Base-by-base conservation (phyloP, 805 yeast genomes). In the Teunomyces panamensis region DNA sequence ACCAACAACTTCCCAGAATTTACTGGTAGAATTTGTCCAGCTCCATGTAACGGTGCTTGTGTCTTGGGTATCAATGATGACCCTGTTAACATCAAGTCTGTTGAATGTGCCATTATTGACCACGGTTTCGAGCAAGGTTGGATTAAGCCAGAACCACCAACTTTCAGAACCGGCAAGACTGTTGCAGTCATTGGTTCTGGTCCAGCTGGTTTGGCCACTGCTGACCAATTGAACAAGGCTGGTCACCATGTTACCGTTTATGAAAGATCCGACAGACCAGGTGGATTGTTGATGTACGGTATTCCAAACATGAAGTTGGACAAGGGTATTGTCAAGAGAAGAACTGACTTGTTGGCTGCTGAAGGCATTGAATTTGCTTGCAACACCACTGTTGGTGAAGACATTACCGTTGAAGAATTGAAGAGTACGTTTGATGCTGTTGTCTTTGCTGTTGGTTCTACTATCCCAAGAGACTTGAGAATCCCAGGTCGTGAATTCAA, bases 1-100 rank as follows among this genome's bases (percentile, higher is more conserved):
- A 94, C 99, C 51, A 92, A 92, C 75, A 92, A 94, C 73, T 92
- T 94, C 87, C 98, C 98, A 17, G 98, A 94, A 73, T 92, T 94
- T 63, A 92, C 98, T 50, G 96, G 97, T 51, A 84, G 97, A 72
- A 92, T 92, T 54, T 92, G 99, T 73, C 99, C 99, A 17, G 98
- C 98, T 51, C 99, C 99, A 54, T 92, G 99, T 75, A 96, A 91
- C 69, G 97, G 97, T 59, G 96, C 98, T 2, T 81, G 82, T 69
- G 92, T 89, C 30, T 78, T 94, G 60, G 96, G 97, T 42, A 89
- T 94, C 59, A 89, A 85, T 67, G 95, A 87, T 55, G 94, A 87
- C 57, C 96, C 98, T 24, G 98, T 94, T 58, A 97, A 97, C 59
- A 92, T 92, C 71, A 92, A 92, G 73, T 87, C 96, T 16, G 86